A percentile compares a stretch with the other conserved stretches of the same genome.
Evolutionary conservation across 1,284 basidiomycete genomes (phyloP).

Genomic region (Bothia castanella): DNA sequence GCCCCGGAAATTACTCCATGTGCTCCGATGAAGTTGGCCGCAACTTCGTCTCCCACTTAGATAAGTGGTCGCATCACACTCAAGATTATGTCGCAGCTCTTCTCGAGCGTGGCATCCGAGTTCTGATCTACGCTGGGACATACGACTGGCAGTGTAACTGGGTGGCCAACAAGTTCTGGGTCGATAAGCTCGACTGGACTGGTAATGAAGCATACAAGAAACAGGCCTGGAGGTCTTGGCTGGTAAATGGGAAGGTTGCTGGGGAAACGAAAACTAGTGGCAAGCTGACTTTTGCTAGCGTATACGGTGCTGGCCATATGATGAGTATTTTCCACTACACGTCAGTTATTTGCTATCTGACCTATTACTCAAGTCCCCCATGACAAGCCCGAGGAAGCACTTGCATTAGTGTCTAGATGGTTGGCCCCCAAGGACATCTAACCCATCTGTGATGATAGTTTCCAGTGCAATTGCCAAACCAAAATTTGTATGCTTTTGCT

Average conservation of each 20-base stretch:
- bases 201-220: slow-evolving; percentile 51
- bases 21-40: slow-evolving; percentile 53
- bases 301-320: slow-evolving; percentile 68
- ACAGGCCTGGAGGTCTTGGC: slow-evolving; percentile 58
- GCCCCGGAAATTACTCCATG: slow-evolving; percentile 49
- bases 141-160: slow-evolving; percentile 81
- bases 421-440: slow-evolving; percentile 43
- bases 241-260: slow-evolving; percentile 47
- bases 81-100: slow-evolving; percentile 67
- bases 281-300: slow-evolving; percentile 63
- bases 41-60: slow-evolving; percentile 50
- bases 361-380: slow-evolving; percentile 49
- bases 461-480: neutral
- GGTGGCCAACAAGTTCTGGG: slow-evolving; percentile 72
- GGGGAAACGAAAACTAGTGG: slow-evolving; percentile 63
- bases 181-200: slow-evolving; percentile 70
- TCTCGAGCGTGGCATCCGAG: slow-evolving; percentile 66
- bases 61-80: slow-evolving; percentile 57
- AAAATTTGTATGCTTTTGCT: neutral
- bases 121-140: slow-evolving; percentile 77
- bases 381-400: slow-evolving; percentile 61
- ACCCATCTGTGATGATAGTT: slow-evolving; percentile 8
- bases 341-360: slow-evolving; percentile 13
- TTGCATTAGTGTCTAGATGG: slow-evolving; percentile 60
- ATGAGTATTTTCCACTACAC: slow-evolving; percentile 41